A percentile compares a stretch with the other conserved stretches of the same genome.
Conservation (phyloP, 2,329 filamentous ascomycete species). For the Plenodomus tracheiphilus region DNA sequence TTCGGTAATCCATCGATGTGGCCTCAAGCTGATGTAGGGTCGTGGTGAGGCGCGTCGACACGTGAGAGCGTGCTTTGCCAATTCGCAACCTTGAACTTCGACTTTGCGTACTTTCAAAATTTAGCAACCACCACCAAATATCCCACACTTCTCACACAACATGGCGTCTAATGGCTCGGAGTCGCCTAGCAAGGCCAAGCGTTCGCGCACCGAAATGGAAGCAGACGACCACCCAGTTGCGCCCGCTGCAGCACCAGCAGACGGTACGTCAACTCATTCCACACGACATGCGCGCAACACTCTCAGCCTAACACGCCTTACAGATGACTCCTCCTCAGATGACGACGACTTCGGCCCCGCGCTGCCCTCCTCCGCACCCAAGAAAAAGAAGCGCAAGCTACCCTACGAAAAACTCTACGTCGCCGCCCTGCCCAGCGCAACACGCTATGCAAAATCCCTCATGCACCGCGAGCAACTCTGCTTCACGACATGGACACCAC, state of each 20-base stretch:
- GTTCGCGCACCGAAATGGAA: constrained; percentile 32
- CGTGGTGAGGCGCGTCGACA: constrained; percentile 3
- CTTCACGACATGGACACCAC: constrained; percentile 84
- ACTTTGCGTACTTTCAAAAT: neutral
- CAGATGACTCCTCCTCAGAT: constrained; percentile 65
- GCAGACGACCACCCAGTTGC: constrained; percentile 13
- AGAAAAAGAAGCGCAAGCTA: constrained; percentile 89
- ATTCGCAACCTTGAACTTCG: constrained; percentile 7
- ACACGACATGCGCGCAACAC: constrained; percentile 12
- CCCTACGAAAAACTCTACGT: constrained; percentile 96
- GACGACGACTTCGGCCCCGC: constrained; percentile 90
- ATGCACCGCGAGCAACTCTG: constrained; percentile 98
- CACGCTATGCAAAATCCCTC: constrained; percentile 87
- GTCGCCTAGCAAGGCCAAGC: constrained; percentile 29
- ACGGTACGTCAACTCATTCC: constrained; percentile 9
- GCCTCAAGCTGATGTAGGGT: neutral
- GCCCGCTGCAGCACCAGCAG: constrained; percentile 13
- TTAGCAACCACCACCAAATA: constrained; percentile 3
- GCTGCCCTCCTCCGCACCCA: constrained; percentile 75
- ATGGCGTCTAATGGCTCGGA: constrained; percentile 22
- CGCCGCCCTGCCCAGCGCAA: constrained; percentile 78
- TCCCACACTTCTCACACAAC: neutral
- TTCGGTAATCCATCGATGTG: neutral
- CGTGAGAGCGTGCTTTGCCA: constrained; percentile 13
- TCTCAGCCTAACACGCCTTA: constrained; percentile 7